Conservation (phyloP, 2,329 filamentous ascomycete species). For the Sporothrix mexicana region DNA sequence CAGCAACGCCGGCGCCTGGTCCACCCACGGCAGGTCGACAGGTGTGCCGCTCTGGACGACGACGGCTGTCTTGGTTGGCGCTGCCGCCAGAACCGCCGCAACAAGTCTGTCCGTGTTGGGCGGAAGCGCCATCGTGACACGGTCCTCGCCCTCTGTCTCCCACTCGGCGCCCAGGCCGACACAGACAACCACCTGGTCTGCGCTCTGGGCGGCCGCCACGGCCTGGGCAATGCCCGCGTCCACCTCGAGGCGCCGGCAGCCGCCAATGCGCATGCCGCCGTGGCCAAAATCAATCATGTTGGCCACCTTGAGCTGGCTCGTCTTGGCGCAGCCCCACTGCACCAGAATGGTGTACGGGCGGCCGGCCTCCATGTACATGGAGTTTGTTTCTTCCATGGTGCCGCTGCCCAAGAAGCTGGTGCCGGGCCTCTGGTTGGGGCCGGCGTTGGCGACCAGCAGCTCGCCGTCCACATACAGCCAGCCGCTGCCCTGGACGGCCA, state of each 20-base stretch:
- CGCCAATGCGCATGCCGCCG: conserved; percentile 48
- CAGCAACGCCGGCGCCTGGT: conserved; percentile 56
- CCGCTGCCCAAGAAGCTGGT: conserved; percentile 44
- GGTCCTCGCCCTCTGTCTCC: conserved; percentile 40
- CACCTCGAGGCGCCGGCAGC: conserved; percentile 32
- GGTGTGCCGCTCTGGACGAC: conserved; percentile 67
- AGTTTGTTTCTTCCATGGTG: conserved; percentile 44
- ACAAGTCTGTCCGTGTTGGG: conserved; percentile 45
- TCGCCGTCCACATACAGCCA: conserved; percentile 46
- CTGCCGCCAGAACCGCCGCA: conserved; percentile 54
- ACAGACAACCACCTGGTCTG: conserved; percentile 65
- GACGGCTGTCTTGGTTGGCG: conserved; percentile 61
- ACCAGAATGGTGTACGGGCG: conserved; percentile 43
- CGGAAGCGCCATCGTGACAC: conserved; percentile 37
- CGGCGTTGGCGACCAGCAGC: conserved; percentile 45
- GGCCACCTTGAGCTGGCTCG: conserved; percentile 30
- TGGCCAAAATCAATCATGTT: conserved; percentile 54
- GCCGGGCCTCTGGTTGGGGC: conserved; percentile 43
- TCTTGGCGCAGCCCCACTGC: conserved; percentile 36
- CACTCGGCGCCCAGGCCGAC: conserved; percentile 59
- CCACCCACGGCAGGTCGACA: conserved; percentile 58
- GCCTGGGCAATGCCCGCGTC: conserved; percentile 33
- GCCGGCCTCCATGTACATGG: conserved; percentile 41
- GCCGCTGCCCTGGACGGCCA: conserved; percentile 44
- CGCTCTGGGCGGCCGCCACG: conserved; percentile 40